A percentile compares a stretch with the other conserved stretches of the same genome.
Evolutionary conservation across 1,139 yeast genomes (phyloP).

Genomic region (Geotrichum australiense): DNA sequence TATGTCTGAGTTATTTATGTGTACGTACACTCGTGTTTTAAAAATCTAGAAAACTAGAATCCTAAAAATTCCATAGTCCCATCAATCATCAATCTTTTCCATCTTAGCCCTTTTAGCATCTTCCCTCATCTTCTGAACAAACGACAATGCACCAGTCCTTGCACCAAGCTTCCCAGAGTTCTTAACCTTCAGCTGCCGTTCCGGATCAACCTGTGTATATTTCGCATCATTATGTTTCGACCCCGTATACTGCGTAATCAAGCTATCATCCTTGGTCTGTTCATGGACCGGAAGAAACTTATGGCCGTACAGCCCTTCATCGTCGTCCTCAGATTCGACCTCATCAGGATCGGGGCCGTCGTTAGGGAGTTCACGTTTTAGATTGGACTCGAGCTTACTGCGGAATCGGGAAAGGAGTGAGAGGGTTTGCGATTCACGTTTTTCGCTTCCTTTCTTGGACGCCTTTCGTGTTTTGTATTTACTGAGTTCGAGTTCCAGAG

Average conservation of each 20-base stretch:
- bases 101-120: conserved; percentile 8
- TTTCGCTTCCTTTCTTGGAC: conserved; percentile 7
- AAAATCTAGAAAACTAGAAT: too few relatives aligned
- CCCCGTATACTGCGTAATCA: conserved; percentile 12
- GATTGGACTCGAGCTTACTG: conserved; percentile 5
- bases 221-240: conserved; percentile 13
- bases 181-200: not conserved
- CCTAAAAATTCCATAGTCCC: too few relatives aligned
- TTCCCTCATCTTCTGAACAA: conserved; percentile 10
- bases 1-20: too few relatives aligned
- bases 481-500: conserved; percentile 6
- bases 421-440: conserved; percentile 16
- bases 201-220: conserved; percentile 12
- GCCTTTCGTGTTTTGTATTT: conserved; percentile 1
- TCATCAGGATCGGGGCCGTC: not conserved
- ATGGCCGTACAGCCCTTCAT: conserved; percentile 6
- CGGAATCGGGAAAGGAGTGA: conserved; percentile 13
- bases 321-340: conserved; percentile 7
- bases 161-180: not conserved
- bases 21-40: too few relatives aligned
- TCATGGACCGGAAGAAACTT: conserved; percentile 10
- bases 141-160: conserved; percentile 7
- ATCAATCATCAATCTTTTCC: conserved; percentile 3
- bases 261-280: conserved; percentile 8
- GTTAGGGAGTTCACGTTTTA: not conserved